Evolutionary conservation across 2,329 filamentous ascomycete species (phyloP), one percentile per base, ranked within the genome.

Genomic region (Colletotrichum tabaci): DNA sequence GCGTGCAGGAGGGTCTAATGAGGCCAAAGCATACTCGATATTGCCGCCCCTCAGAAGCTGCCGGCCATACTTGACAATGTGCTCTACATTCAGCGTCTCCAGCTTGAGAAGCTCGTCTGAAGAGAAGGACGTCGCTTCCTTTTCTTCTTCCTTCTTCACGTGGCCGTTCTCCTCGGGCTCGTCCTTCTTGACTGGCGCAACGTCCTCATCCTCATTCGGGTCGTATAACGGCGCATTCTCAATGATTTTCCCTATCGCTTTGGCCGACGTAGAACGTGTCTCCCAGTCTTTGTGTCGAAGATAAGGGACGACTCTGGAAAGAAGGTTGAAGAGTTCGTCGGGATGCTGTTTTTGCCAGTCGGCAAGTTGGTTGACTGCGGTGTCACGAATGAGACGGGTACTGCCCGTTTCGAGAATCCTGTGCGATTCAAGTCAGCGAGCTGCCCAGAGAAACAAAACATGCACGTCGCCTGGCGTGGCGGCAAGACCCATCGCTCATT

Each of bases 331-430:
- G 1, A 99, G 87, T 82, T 99, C 97, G 83, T 99, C 96, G 0
- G 96, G 96, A 78, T 98, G 96, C 81, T 96, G 94, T 81, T 98
- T 98, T 83, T 99, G 97, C 82, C 98, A 96, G 83, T 99, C 96
- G 73, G 95, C 96, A 74, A 99, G 89, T 84, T 99, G 96, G 79
- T 97, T 95, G 73, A 97, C 96, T 74, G 96, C 97, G 74, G 96
- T 99, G 80, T 98, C 97, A 76, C 97, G 92, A 80, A 99, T 98
- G 76, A 99, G 88, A 80, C 93, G 92, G 72, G 96, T 99, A 84
- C 96, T 98, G 77, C 96, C 96, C 69, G 96, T 98, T 88, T 99
- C 96, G 77, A 99, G 91, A 80, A 99, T 91, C 75, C 95, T 98
- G 82, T 62, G 68, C 64, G 49, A 62, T n/a, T 12, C 46, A 47